Evolutionary conservation across 2,329 filamentous ascomycete species (phyloP).

Genomic region (Xylaria sp.): DNA sequence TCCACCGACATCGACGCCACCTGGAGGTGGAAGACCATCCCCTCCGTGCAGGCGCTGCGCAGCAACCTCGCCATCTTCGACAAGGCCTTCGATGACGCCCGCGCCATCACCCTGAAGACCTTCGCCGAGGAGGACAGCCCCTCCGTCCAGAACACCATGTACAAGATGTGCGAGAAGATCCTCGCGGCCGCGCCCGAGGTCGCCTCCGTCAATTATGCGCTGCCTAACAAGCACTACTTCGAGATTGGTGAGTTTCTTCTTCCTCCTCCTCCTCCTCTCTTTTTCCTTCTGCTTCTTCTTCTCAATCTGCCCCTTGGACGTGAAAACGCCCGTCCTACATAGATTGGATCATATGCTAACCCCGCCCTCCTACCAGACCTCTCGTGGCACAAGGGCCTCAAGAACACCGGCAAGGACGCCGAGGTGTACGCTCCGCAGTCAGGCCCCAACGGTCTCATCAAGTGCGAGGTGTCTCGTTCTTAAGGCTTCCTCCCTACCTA

Average conservation of each 20-base stretch:
- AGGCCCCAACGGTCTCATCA: slow-evolving; percentile 93
- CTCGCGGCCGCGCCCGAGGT: slow-evolving; percentile 78
- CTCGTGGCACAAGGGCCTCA: slow-evolving; percentile 93
- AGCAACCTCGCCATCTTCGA: slow-evolving; percentile 75
- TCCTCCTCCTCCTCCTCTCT: neutral
- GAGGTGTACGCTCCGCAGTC: slow-evolving; percentile 96
- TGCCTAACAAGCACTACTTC: slow-evolving; percentile 99
- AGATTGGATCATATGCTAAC: slow-evolving; percentile 7
- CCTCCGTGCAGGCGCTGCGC: slow-evolving; percentile 73
- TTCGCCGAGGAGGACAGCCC: slow-evolving; percentile 93
- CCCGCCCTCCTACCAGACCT: slow-evolving; percentile 69
- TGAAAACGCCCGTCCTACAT: neutral
- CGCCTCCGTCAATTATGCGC: slow-evolving; percentile 78
- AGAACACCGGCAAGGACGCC: slow-evolving; percentile 95
- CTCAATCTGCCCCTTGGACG: neutral
- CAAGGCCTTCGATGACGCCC: slow-evolving; percentile 78
- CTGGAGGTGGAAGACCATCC: slow-evolving; percentile 86
- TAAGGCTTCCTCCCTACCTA: slow-evolving; percentile 25
- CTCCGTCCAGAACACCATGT: slow-evolving; percentile 97
- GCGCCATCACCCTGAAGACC: slow-evolving; percentile 85
- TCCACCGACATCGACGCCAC: slow-evolving; percentile 89
- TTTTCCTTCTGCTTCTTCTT: neutral
- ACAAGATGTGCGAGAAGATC: slow-evolving; percentile 95
- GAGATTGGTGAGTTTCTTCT: slow-evolving; percentile 84
- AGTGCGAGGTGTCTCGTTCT: slow-evolving; percentile 81